These are phyloP conservation scores for Bifiguratus adelaidae DNA, from an alignment of 192 early-diverging fungal genomes.

Conservation along the genomic window DNA sequence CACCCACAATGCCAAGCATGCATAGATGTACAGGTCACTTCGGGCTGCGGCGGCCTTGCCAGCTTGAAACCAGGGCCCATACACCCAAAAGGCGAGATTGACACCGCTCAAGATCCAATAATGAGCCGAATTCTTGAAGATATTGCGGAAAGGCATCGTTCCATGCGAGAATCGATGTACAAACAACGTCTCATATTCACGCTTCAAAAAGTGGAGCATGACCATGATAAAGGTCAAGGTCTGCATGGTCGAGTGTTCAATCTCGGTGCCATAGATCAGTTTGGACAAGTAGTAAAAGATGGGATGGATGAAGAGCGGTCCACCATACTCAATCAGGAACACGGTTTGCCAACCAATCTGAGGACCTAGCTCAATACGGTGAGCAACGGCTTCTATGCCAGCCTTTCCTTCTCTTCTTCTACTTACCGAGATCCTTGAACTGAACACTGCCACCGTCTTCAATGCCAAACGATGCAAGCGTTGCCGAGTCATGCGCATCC, in stretches of 20 bases:
- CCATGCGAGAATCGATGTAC: slow-evolving; percentile 89
- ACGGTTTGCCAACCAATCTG: slow-evolving; percentile 93
- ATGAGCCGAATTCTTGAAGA: slow-evolving; percentile 93
- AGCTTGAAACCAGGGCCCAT: slow-evolving; percentile 64
- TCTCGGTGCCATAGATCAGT: slow-evolving; percentile 52
- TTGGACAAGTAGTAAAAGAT: slow-evolving; percentile 68
- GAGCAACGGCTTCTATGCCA: not conserved
- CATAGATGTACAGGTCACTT: slow-evolving; percentile 23
- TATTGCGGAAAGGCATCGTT: slow-evolving; percentile 90
- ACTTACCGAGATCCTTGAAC: slow-evolving; percentile 57
- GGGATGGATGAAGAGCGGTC: slow-evolving; percentile 80
- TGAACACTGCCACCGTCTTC: slow-evolving; percentile 47
- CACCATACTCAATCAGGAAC: slow-evolving; percentile 88
- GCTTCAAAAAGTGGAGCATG: slow-evolving; percentile 84
- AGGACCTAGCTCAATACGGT: slow-evolving; percentile 33
- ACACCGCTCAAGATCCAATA: slow-evolving; percentile 86
- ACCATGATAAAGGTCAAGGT: slow-evolving; percentile 50
- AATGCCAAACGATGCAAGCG: slow-evolving; percentile 50
- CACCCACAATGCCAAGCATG: slow-evolving; percentile 37
- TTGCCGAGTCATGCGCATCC: slow-evolving; percentile 25
- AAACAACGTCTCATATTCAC: slow-evolving; percentile 87
- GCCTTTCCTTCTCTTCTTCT: not conserved
- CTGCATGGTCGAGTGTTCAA: slow-evolving; percentile 70
- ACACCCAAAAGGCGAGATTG: slow-evolving; percentile 78
- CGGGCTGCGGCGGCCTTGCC: slow-evolving; percentile 33